These are phyloP conservation scores for Hypsizygus ulmarius DNA, from an alignment of 1,284 basidiomycete genomes.

Conservation along the genomic window DNA sequence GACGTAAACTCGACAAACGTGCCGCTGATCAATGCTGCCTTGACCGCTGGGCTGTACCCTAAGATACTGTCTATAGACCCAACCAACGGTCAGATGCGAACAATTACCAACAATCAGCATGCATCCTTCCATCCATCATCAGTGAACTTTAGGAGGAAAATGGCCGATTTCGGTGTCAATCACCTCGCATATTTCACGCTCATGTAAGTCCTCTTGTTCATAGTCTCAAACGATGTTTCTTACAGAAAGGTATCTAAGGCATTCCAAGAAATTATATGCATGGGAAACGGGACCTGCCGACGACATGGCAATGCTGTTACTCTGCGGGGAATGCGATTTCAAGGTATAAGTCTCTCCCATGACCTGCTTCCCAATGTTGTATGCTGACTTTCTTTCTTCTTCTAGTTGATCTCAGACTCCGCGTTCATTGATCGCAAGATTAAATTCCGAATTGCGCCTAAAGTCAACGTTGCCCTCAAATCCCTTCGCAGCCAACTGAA, in stretches of 20 bases:
- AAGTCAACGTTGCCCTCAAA: constrained; percentile 80
- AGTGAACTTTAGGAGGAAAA: constrained; percentile 74
- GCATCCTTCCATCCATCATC: constrained; percentile 92
- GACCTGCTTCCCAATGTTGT: not conserved
- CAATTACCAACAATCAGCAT: constrained; percentile 84
- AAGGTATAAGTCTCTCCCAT: constrained; percentile 50
- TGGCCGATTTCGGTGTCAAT: constrained; percentile 71
- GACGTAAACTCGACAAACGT: constrained; percentile 69
- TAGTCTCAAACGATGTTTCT: not conserved
- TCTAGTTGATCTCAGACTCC: constrained; percentile 68
- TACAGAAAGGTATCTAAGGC: constrained; percentile 48
- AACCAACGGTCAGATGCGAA: constrained; percentile 62
- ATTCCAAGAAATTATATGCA: constrained; percentile 91
- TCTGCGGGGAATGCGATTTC: constrained; percentile 93
- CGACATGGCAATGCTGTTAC: constrained; percentile 77
- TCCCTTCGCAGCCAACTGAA: constrained; percentile 69
- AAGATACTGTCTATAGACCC: constrained; percentile 80
- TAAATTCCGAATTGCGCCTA: constrained; percentile 69
- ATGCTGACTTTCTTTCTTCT: not conserved
- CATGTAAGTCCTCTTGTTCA: constrained; percentile 53
- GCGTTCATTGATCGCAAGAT: constrained; percentile 87
- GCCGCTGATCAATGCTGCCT: constrained; percentile 75
- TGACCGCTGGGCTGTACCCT: constrained; percentile 89
- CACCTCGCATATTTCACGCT: constrained; percentile 88
- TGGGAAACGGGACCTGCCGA: constrained; percentile 95